A percentile compares a stretch with the other conserved stretches of the same genome.
These are phyloP conservation scores for Leucosporidium scottii DNA, from an alignment of 768 basidiomycete genomes.

Conservation along the genomic window DNA sequence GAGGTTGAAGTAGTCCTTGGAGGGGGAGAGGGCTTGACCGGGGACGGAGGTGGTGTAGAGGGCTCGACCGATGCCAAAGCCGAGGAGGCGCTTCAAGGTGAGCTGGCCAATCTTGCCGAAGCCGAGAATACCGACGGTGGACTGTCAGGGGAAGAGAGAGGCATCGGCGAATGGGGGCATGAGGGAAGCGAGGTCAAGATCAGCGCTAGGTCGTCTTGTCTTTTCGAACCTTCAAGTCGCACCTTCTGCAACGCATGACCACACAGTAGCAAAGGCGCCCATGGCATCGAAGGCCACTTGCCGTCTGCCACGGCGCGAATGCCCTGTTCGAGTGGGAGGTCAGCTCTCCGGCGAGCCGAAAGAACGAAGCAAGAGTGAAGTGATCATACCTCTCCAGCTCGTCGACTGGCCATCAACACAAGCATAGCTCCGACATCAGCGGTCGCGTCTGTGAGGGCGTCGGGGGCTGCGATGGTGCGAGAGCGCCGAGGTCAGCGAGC, in stretches of 20 bases:
- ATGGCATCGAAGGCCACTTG: slow-evolving; percentile 71
- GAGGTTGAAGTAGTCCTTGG: slow-evolving; percentile 29
- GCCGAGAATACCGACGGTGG: slow-evolving; percentile 80
- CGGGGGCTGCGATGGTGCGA: slow-evolving; percentile 51
- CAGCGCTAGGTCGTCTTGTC: no score
- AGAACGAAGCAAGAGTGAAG: no score
- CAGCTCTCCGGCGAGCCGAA: no score
- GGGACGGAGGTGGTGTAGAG: slow-evolving; percentile 56
- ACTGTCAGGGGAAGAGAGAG: slow-evolving; percentile 14
- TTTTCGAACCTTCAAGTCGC: no score
- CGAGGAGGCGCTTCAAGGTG: slow-evolving; percentile 65
- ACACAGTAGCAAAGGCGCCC: slow-evolving; percentile 75
- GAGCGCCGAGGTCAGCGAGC: not conserved
- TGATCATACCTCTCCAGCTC: slow-evolving; percentile 57
- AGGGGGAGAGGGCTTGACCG: slow-evolving; percentile 32
- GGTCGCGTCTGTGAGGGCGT: slow-evolving; percentile 87
- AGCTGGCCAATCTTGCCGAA: slow-evolving; percentile 84
- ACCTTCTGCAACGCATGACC: slow-evolving; percentile 50
- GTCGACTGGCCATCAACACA: slow-evolving; percentile 85
- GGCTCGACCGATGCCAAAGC: slow-evolving; percentile 71
- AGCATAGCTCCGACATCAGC: slow-evolving; percentile 88
- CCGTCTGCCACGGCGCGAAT: slow-evolving; percentile 20
- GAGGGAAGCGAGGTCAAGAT: not conserved
- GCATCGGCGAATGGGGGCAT: accelerated
- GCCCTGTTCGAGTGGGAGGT: not conserved